Evolutionary conservation across 495 filamentous ascomycete species (phyloP).

Genomic region (Penicillium roqueforti): DNA sequence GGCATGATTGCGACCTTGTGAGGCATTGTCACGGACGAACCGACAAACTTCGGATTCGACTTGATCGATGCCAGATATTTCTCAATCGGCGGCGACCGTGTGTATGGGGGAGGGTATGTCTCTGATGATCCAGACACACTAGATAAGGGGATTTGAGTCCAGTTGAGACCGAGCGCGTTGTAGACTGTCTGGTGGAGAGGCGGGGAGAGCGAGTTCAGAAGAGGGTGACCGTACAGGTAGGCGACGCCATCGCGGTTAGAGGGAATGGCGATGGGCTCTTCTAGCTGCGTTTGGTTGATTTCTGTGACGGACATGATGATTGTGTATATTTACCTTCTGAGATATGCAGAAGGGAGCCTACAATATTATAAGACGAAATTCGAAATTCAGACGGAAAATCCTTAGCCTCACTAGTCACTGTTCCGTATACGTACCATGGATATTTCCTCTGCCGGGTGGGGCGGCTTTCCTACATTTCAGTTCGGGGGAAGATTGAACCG

Average conservation of each 20-base stretch:
- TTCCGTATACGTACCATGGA: background rate
- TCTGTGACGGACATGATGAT: constrained; percentile 22
- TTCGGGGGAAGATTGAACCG: background rate
- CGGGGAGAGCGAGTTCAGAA: constrained; percentile 66
- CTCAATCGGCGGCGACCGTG: constrained; percentile 39
- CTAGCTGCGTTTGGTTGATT: constrained; percentile 18
- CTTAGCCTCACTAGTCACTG: background rate
- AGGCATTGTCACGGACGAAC: constrained; percentile 71
- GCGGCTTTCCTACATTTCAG: constrained; percentile 10
- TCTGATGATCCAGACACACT: constrained; percentile 34
- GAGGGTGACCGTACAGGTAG: constrained; percentile 51
- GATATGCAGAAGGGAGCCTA: background rate
- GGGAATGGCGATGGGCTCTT: constrained; percentile 40
- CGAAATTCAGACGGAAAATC: background rate
- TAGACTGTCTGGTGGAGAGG: constrained; percentile 65
- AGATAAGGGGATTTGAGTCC: constrained; percentile 53
- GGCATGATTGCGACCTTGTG: constrained; percentile 67
- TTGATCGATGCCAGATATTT: constrained; percentile 48
- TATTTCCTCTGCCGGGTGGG: constrained; percentile 16
- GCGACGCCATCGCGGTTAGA: constrained; percentile 36
- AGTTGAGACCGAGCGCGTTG: constrained; percentile 52
- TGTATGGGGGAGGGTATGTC: constrained; percentile 38
- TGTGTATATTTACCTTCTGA: background rate
- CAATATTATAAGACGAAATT: constrained; percentile 1
- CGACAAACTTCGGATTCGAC: constrained; percentile 51